These are phyloP conservation scores for Aspergillus alliaceus DNA, from an alignment of 2,329 filamentous ascomycete genomes.

Conservation along the genomic window DNA sequence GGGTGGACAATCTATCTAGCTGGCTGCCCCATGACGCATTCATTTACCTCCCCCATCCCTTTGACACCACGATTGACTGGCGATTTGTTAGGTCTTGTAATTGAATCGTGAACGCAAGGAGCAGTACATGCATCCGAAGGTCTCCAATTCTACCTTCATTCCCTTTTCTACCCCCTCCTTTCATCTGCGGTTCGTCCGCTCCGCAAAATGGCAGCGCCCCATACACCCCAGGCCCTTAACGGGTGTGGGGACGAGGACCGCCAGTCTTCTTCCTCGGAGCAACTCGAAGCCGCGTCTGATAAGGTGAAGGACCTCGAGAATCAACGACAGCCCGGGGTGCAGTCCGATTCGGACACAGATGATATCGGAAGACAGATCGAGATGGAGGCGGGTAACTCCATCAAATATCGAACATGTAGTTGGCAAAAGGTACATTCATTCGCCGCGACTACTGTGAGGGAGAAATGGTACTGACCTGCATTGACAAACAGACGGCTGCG, in stretches of 20 bases:
- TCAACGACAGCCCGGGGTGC: constrained; percentile 19
- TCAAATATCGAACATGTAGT: constrained; percentile 89
- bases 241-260: constrained; percentile 16
- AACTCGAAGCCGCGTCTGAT: constrained; percentile 19
- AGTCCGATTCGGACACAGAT: constrained; percentile 43
- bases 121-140: constrained; percentile 38
- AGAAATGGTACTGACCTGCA: background rate
- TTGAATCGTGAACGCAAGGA: background rate
- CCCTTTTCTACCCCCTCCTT: constrained; percentile 30
- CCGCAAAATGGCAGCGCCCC: constrained; percentile 40
- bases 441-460: background rate
- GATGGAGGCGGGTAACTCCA: constrained; percentile 72
- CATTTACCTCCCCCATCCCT: background rate
- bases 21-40: background rate
- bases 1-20: background rate
- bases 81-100: background rate
- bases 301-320: constrained; percentile 34
- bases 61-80: background rate
- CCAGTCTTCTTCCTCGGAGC: constrained; percentile 22
- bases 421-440: constrained; percentile 73
- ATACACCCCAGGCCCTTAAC: constrained; percentile 19
- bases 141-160: constrained; percentile 21
- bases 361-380: constrained; percentile 68
- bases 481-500: constrained; percentile 67
- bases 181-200: constrained; percentile 37